Evolutionary conservation across 2,329 filamentous ascomycete species (phyloP), one percentile per base, ranked within the genome.

Genomic region (Talaromyces sp.): DNA sequence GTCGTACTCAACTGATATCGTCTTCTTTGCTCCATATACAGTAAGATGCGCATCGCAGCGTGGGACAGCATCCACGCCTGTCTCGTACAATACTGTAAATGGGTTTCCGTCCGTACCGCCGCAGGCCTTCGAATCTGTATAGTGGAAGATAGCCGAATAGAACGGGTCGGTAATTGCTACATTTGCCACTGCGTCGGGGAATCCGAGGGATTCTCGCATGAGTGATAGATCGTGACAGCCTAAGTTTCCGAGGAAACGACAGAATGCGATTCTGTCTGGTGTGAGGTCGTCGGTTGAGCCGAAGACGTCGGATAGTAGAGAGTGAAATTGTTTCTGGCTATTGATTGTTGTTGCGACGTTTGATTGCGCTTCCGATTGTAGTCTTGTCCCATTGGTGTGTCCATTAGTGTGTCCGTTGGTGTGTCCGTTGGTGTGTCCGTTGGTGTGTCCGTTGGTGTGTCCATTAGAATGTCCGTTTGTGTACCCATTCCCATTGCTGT

Each of bases 51-150:
- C 69, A 49, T 74, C 71, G 7, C 70, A 70, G 1, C 70, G 55
- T 0, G 82, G 80, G 1, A 87, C 76, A 0, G 65, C 61, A 56
- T 82, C 77, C 19, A 85, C 71, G 0, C 84, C 83, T 0, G 77
- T 79, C 56, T 87, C 84, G 57, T 85, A 87, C 0, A 77, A 75
- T 2, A 84, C 75, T 0, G 80, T 71, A 52, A 84, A 86, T 1
- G 66, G 61, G 17, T 66, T 19, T 30, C 53, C 62, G 2, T 63
- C 54, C 9, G 24, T 4, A 27, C 9, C 24, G 24, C 9, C 24
- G 24, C 24, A n/a, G 4, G 30, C 49, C 8, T 29, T 24, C 4
- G 58, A 54, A 35, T 61, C 50, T 2, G 54, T 65, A 27, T 72
- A 74, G 40, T 70, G 67, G 43, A 74, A 68, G 4, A 72, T 64